Base-by-base conservation (phyloP, 2,329 filamentous ascomycete species). In the Rosellinia necatrix region DNA sequence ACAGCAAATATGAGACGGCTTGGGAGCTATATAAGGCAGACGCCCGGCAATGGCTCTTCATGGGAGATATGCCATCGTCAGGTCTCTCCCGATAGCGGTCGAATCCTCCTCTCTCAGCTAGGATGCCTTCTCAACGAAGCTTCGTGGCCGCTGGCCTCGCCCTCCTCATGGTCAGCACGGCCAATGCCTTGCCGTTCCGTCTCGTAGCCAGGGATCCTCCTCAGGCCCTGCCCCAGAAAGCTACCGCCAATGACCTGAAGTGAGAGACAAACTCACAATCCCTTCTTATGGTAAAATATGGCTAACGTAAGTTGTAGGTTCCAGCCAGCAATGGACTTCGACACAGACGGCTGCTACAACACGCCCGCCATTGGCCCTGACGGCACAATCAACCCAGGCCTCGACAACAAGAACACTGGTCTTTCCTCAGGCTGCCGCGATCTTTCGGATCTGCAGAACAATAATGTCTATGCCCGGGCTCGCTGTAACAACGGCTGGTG, bases 401-500 rank as follows among this genome's bases (percentile, higher is more conserved):
- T 72, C 2, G 63, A 66, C 25, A 61, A 68, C 55, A 55, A 67
- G 42, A 66, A 67, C 49, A 66, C 66, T 7, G 66, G 69, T 15
- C 50, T 66, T 17, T 60, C 68, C 4, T 27, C 58, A 17, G 63
- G 60, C 37, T 76, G 75, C 62, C 71, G 68, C 10, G 70, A 74
- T 49, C 59, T 60, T 19, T 66, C 63, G 10, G 70, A 73, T 47
- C 68, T 76, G 24, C 57, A 65, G 13, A 72, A 75, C 56, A 72
- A 70, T 64, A 75, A 78, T 59, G 74, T 76, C 38, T 78, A 77
- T 66, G 68, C 70, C 3, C 75, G 76, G 4, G 65, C 69, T 59
- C 71, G 73, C 3, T 78, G 76, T 68, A 78, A 78, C 62, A 71
- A 71, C 61, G 71, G 71, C 54, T 78, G 75, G 75, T 79, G 76